These are phyloP conservation scores for Calvatia gigantea DNA, from an alignment of 768 basidiomycete species.

Conservation along the genomic window DNA sequence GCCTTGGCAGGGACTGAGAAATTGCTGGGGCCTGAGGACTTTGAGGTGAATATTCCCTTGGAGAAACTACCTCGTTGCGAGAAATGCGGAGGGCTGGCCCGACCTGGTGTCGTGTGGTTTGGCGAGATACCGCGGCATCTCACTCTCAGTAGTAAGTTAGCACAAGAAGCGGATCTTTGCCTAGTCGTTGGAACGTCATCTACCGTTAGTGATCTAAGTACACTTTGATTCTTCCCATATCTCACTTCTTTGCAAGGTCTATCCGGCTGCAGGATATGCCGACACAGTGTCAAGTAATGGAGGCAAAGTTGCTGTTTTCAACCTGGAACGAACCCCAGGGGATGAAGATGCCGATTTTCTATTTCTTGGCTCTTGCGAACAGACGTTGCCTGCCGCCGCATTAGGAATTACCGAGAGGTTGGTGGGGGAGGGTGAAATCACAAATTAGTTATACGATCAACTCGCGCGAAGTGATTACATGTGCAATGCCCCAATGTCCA, in stretches of 20 bases:
- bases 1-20: constrained; percentile 42
- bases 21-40: constrained; percentile 27
- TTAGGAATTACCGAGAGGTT: too few relatives aligned
- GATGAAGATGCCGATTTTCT: constrained; percentile 45
- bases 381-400: constrained; percentile 38
- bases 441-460: too few relatives aligned
- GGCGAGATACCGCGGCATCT: constrained; percentile 41
- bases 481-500: too few relatives aligned
- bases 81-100: constrained; percentile 37
- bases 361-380: constrained; percentile 48
- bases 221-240: not conserved
- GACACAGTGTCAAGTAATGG: constrained; percentile 28
- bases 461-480: too few relatives aligned
- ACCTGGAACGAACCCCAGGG: constrained; percentile 30
- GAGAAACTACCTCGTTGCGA: constrained; percentile 41
- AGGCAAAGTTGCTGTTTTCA: constrained; percentile 39
- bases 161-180: constrained; percentile 45
- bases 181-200: constrained; percentile 57
- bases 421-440: too few relatives aligned
- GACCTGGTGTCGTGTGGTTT: constrained; percentile 62
- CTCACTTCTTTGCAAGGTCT: constrained; percentile 28
- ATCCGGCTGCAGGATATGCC: constrained; percentile 40
- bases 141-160: constrained; percentile 35
- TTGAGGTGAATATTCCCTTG: constrained; percentile 35
- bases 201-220: constrained; percentile 28